phyloP scores from a whole-genome alignment of 2,329 filamentous ascomycete genomes.

The Monosporascus sp. region DNA sequence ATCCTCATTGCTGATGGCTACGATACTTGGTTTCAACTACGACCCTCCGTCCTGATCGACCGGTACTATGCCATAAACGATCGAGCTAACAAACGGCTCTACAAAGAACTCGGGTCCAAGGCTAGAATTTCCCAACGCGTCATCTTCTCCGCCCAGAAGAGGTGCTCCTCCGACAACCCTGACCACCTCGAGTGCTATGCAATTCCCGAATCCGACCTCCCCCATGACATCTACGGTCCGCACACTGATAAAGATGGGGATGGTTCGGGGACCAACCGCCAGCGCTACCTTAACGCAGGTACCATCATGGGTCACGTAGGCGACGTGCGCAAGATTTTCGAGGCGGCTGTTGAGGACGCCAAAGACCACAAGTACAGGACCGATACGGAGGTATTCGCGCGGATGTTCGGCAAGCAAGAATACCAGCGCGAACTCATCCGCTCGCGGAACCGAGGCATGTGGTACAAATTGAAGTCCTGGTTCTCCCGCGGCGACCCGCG shows the following conservation, averaged over 20 bases:
- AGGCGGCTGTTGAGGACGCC: slow-evolving; percentile 2
- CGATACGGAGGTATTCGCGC: slow-evolving; percentile 20
- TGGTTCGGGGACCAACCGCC: background rate
- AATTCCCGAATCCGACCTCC: slow-evolving; percentile 4
- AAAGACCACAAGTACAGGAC: background rate
- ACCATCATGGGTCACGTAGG: slow-evolving; percentile 9
- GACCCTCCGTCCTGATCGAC: slow-evolving; percentile 9
- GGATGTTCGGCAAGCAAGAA: slow-evolving; percentile 25
- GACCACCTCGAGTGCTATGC: slow-evolving; percentile 5
- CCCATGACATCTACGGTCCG: slow-evolving; percentile 3
- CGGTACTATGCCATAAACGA: slow-evolving; percentile 11
- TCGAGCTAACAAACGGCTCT: slow-evolving; percentile 6
- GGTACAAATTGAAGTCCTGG: background rate
- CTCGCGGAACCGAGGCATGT: slow-evolving; percentile 6
- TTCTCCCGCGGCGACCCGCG: background rate
- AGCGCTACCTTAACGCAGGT: slow-evolving; percentile 11
- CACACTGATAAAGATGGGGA: slow-evolving; percentile 3
- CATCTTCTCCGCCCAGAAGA: slow-evolving; percentile 9
- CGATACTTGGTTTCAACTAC: slow-evolving; percentile 16
- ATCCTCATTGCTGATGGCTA: slow-evolving; percentile 12
- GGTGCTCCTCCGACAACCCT: slow-evolving; percentile 4
- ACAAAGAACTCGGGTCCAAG: background rate
- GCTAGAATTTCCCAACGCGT: slow-evolving; percentile 3
- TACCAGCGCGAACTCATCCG: slow-evolving; percentile 22
- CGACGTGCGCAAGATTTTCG: slow-evolving; percentile 4